Conservation (phyloP, 805 yeast genomes). For the Torulaspora delbrueckii region DNA sequence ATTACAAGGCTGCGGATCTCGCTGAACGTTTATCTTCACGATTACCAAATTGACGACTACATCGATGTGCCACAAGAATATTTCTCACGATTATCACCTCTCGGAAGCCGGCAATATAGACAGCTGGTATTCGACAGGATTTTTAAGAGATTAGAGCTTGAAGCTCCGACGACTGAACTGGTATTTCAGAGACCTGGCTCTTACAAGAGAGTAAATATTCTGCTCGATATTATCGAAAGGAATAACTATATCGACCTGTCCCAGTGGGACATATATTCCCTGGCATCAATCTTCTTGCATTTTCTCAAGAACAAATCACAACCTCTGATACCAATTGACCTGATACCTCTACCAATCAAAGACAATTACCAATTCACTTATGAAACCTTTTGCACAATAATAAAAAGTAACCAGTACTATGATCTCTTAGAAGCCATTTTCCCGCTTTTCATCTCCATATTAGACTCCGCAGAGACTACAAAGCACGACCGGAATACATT, state of each 20-base stretch:
- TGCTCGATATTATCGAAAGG: slow-evolving; percentile 47
- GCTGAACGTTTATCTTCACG: slow-evolving; percentile 66
- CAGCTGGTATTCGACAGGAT: slow-evolving; percentile 45
- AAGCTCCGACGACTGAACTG: slow-evolving; percentile 42
- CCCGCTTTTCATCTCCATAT: slow-evolving; percentile 43
- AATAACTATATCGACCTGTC: slow-evolving; percentile 56
- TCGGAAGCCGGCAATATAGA: slow-evolving; percentile 36
- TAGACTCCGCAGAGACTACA: slow-evolving; percentile 38
- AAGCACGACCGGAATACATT: slow-evolving; percentile 38
- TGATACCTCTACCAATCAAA: slow-evolving; percentile 49
- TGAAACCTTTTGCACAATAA: slow-evolving; percentile 35
- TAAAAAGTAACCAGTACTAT: slow-evolving; percentile 33
- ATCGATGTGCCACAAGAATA: slow-evolving; percentile 45
- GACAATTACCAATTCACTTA: slow-evolving; percentile 46
- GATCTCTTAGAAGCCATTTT: slow-evolving; percentile 39
- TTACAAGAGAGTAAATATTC: slow-evolving; percentile 40
- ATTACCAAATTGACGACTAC: slow-evolving; percentile 47
- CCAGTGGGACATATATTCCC: slow-evolving; percentile 54
- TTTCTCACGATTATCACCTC: slow-evolving; percentile 25
- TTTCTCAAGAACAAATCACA: slow-evolving; percentile 48
- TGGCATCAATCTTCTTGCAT: slow-evolving; percentile 41
- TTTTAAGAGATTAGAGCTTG: slow-evolving; percentile 43
- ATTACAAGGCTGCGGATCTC: slow-evolving; percentile 73
- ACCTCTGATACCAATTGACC: slow-evolving; percentile 49
- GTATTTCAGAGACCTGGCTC: slow-evolving; percentile 57